phyloP scores from a whole-genome alignment of 2,329 filamentous ascomycete species.

The Aspergillus fischeri region DNA sequence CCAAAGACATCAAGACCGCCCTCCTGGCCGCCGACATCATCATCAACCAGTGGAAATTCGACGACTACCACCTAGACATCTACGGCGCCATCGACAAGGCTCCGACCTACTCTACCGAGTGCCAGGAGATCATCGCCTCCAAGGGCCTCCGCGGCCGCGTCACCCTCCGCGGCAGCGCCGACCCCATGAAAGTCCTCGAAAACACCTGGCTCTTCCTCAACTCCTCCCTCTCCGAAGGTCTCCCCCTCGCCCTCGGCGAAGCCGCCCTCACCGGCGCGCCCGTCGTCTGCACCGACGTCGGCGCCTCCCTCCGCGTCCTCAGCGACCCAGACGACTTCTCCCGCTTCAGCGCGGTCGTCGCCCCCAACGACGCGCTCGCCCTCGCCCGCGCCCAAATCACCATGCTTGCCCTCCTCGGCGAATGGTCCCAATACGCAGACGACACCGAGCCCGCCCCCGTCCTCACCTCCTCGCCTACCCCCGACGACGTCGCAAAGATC shows the following conservation, averaged over 20 bases:
- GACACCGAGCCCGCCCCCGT: constrained; percentile 44
- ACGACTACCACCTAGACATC: constrained; percentile 59
- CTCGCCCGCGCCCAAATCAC: constrained; percentile 60
- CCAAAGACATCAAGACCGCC: constrained; percentile 62
- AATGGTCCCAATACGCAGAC: constrained; percentile 58
- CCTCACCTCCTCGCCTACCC: constrained; percentile 47
- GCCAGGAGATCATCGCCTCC: constrained; percentile 55
- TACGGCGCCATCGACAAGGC: constrained; percentile 62
- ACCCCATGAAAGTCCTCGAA: constrained; percentile 53
- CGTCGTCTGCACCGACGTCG: constrained; percentile 42
- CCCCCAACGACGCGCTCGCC: constrained; percentile 59
- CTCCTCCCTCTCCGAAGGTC: constrained; percentile 44
- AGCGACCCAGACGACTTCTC: constrained; percentile 44
- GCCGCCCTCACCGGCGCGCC: constrained; percentile 45
- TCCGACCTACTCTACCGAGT: constrained; percentile 57
- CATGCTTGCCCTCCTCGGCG: constrained; percentile 57
- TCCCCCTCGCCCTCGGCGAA: constrained; percentile 45
- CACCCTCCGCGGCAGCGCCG: constrained; percentile 53
- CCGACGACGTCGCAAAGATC: constrained; percentile 50
- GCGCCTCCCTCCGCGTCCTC: constrained; percentile 38
- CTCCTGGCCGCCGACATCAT: constrained; percentile 62
- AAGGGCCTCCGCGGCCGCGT: constrained; percentile 50
- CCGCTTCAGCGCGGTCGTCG: constrained; percentile 59
- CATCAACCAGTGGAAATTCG: constrained; percentile 63
- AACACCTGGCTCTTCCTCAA: constrained; percentile 55